Conservation (phyloP, 2,329 filamentous ascomycete species). For the Aspergillus fischeri region DNA sequence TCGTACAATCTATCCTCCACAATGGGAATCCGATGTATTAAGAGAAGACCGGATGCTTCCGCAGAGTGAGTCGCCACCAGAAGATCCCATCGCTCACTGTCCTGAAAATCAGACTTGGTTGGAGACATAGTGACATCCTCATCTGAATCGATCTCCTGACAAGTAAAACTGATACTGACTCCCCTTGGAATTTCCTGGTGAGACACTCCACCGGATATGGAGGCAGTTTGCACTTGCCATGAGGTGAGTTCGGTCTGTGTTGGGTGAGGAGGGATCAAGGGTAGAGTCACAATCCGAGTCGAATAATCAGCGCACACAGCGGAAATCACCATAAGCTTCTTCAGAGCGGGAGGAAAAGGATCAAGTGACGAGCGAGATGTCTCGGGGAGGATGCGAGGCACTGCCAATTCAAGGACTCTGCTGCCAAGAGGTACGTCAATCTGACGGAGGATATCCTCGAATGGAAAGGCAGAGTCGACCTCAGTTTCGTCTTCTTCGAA, state of each 20-base stretch:
- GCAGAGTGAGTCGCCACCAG: constrained; percentile 45
- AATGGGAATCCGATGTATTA: constrained; percentile 43
- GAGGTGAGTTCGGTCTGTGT: constrained; percentile 31
- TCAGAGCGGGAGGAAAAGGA: constrained; percentile 46
- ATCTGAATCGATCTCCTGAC: constrained; percentile 31
- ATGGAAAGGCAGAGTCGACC: constrained; percentile 54
- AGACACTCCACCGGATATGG: constrained; percentile 43
- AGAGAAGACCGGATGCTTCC: constrained; percentile 42
- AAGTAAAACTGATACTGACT: constrained; percentile 52
- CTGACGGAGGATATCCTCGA: constrained; percentile 50
- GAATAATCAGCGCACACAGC: constrained; percentile 55
- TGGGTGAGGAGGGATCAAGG: constrained; percentile 50
- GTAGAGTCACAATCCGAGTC: constrained; percentile 53
- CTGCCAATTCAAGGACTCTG: constrained; percentile 51
- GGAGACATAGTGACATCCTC: constrained; percentile 28
- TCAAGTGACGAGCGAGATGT: constrained; percentile 36
- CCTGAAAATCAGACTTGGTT: constrained; percentile 10
- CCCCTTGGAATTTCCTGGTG: constrained; percentile 50
- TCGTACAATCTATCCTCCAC: constrained; percentile 26
- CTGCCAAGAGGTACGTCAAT: constrained; percentile 53
- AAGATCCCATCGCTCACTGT: constrained; percentile 37
- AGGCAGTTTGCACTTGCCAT: constrained; percentile 46
- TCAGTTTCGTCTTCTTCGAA: constrained; percentile 54
- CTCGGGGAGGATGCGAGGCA: constrained; percentile 43
- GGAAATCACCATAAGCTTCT: constrained; percentile 49